Percentiles rank a stretch among this genome's conserved stretches.
Conservation (phyloP, 2,329 filamentous ascomycete genomes). For the Neonectria punicea region DNA sequence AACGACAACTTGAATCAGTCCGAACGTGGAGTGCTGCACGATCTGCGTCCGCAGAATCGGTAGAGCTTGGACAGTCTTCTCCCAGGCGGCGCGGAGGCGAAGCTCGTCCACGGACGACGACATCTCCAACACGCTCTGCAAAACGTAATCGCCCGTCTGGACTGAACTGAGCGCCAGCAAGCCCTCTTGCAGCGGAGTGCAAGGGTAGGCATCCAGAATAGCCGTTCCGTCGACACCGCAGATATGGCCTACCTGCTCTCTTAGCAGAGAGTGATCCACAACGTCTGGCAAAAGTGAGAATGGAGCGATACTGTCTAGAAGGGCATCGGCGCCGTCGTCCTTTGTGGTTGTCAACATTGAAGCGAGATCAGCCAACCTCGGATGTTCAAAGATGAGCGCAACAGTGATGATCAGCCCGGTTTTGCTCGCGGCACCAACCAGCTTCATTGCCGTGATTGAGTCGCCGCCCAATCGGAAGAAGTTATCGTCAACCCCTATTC, state of each 20-base stretch:
- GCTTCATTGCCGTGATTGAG: constrained; percentile 27
- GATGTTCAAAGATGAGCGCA: neutral
- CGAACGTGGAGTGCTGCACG: constrained; percentile 52
- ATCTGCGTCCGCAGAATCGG: constrained; percentile 58
- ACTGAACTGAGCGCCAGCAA: constrained; percentile 38
- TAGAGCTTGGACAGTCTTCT: neutral
- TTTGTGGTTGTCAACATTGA: neutral
- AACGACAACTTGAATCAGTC: constrained; percentile 57
- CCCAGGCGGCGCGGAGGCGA: constrained; percentile 28
- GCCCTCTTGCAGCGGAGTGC: neutral
- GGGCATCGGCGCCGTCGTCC: neutral
- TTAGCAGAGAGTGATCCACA: neutral
- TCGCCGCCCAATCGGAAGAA: constrained; percentile 43
- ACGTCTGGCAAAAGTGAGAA: constrained; percentile 8
- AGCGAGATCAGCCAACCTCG: constrained; percentile 7
- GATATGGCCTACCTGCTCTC: neutral
- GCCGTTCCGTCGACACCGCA: neutral
- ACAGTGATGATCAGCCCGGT: neutral
- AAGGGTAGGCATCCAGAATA: neutral
- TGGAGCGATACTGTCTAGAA: neutral
- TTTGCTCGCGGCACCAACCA: too few species aligned
- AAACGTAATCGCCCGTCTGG: constrained; percentile 28
- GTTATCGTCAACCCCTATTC: constrained; percentile 44
- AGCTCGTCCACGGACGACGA: constrained; percentile 3
- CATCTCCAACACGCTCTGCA: constrained; percentile 25